These are phyloP conservation scores for Abrus precatorius DNA, from an alignment of 306 rosid species.

Conservation along the genomic window DNA sequence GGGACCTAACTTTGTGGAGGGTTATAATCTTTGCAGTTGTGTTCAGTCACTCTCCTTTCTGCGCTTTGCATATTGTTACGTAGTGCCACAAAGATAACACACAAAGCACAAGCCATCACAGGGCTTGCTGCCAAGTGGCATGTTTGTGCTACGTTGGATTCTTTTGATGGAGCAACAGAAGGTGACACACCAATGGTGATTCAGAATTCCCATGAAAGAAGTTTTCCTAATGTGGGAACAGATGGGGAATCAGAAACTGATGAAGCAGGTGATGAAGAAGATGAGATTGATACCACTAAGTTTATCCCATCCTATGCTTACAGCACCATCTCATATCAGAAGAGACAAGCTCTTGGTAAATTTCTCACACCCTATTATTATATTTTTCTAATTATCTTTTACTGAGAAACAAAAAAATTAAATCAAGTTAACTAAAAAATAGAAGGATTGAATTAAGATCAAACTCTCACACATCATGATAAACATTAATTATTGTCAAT, in stretches of 20 bases:
- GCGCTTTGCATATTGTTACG: constrained; percentile 74
- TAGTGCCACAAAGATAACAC: constrained; percentile 92
- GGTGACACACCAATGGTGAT: constrained; percentile 52
- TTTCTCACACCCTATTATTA: neutral
- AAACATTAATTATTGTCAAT: neutral
- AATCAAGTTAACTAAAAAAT: neutral
- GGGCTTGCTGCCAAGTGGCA: constrained; percentile 98
- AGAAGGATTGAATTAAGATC: neutral
- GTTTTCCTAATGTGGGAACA: constrained; percentile 45
- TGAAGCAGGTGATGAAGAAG: constrained; percentile 74
- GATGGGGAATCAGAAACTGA: constrained; percentile 61
- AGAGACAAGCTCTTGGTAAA: constrained; percentile 94
- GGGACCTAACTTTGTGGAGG: neutral
- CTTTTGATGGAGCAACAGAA: constrained; percentile 63
- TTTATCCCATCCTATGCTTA: constrained; percentile 79
- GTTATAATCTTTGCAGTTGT: constrained; percentile 59
- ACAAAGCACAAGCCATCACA: constrained; percentile 91
- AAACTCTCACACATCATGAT: neutral
- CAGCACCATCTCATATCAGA: constrained; percentile 86
- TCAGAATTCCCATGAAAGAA: constrained; percentile 39
- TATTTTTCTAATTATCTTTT: neutral
- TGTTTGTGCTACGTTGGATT: constrained; percentile 89
- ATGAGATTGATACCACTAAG: constrained; percentile 71
- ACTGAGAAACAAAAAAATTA: too few species aligned
- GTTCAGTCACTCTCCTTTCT: constrained; percentile 77